Evolutionary conservation across 2,329 filamentous ascomycete species (phyloP), one percentile per base, ranked within the genome.

Genomic region (Calonectria pauciramosa): DNA sequence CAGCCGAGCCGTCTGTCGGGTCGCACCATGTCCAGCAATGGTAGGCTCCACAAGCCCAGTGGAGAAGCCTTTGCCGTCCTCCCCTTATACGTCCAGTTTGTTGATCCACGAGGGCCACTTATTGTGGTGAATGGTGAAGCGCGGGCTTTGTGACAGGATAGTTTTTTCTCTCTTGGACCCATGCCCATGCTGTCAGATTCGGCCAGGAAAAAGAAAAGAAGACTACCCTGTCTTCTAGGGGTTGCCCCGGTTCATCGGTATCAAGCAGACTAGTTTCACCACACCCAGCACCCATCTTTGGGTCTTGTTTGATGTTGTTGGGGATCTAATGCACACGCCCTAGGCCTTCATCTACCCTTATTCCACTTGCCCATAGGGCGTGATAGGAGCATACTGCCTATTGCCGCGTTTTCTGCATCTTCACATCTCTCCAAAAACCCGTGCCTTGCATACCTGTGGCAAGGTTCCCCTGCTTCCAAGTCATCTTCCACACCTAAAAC

Each of bases 221-320:
- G 30, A n/a, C 14, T 5, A 49, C 60, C 41, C 41, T 49, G 32
- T 56, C 66, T 36, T 34, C n/a, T 41, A 44, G 49, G 66, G 51
- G 20, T 14, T 60, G 56, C 47, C 66, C 65, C 65, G 23, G 65
- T 70, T 60, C 47, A 67, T 70, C 67, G 56, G 71, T 70, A 67
- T 70, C 67, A 66, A 69, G 56, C 59, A 70, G 41, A 73, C 70
- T 73, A 63, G 41, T 52, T 60, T 70, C 32, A 41, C 54, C 60
- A 67, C 26, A 30, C 52, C 49, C 23, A 47, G 20, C 49, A 30
- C 34, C 56, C 23, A 41, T 34, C 26, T 52, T 41, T 59, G 71
- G 30, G 51, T 60, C 49, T 54, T 67, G 32, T 63, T 63, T 41
- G 64, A 38, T 70, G 36, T 51, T 20, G 30, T 73, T 32, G n/a